Evolutionary conservation across 306 rosid species (phyloP).

Genomic region (Vigna mungo): DNA sequence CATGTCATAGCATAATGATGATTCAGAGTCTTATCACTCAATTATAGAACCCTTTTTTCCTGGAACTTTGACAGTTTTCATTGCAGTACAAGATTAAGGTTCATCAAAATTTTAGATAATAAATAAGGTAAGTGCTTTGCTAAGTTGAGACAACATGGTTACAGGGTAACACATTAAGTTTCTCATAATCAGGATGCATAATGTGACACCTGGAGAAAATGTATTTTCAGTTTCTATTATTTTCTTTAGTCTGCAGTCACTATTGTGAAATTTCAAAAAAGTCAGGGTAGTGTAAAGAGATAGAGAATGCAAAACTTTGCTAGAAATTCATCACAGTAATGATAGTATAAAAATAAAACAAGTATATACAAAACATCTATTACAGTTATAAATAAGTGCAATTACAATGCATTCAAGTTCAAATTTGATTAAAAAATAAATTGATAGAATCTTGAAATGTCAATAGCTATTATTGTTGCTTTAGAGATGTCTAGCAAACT

Average conservation of each 20-base stretch:
- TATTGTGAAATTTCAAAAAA: slow-evolving; percentile 1
- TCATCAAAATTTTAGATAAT: slow-evolving; percentile 14
- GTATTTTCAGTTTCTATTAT: neutral
- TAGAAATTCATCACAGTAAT: slow-evolving; percentile 13
- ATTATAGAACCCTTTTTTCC: neutral
- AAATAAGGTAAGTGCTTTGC: neutral
- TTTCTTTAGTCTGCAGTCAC: neutral
- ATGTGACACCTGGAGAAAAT: neutral
- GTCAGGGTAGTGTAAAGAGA: neutral
- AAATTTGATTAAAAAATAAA: neutral
- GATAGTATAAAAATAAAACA: slow-evolving; percentile 6
- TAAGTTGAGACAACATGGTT: neutral
- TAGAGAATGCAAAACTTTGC: slow-evolving; percentile 2
- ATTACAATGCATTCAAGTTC: slow-evolving; percentile 17
- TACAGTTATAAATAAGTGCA: neutral
- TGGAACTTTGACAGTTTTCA: neutral
- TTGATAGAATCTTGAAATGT: slow-evolving; percentile 18
- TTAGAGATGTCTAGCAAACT: slow-evolving; percentile 27
- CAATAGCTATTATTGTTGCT: slow-evolving; percentile 20
- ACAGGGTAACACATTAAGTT: neutral
- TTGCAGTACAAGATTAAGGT: neutral
- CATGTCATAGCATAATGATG: neutral
- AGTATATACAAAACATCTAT: neutral
- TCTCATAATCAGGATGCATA: neutral
- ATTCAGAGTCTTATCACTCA: neutral